A percentile compares a stretch with the other conserved stretches of the same genome.
These are phyloP conservation scores for Pleurotus citrinopileatus DNA, from an alignment of 768 basidiomycete species.

Conservation along the genomic window DNA sequence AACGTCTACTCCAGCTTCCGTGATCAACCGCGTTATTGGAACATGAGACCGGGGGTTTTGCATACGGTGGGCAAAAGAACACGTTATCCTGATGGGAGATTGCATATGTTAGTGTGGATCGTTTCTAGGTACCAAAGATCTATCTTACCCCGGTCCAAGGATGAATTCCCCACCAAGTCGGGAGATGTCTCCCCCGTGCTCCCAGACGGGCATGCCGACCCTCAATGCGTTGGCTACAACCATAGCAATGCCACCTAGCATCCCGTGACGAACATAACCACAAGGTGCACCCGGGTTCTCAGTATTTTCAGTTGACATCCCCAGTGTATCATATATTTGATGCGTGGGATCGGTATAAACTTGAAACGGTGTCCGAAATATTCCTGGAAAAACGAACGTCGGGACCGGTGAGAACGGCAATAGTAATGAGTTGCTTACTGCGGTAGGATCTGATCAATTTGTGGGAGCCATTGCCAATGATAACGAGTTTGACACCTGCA, in stretches of 20 bases:
- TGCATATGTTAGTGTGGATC: conserved; percentile 1
- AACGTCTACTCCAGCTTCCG: conserved; percentile 7
- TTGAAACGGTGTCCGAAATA: conserved; percentile 58
- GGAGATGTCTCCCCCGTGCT: conserved; percentile 52
- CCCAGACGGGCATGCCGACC: conserved; percentile 57
- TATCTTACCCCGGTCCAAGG: conserved; percentile 52
- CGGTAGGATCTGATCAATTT: conserved; percentile 64
- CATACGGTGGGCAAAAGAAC: conserved; percentile 16
- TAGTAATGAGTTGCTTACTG: conserved; percentile 12
- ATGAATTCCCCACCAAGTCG: conserved; percentile 78
- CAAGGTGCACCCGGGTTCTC: conserved; percentile 21
- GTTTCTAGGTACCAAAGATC: neutral
- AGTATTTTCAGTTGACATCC: conserved; percentile 39
- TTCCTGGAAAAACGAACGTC: conserved; percentile 31
- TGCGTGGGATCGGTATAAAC: conserved; percentile 66
- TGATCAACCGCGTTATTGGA: conserved; percentile 2
- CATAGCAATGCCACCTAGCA: conserved; percentile 50
- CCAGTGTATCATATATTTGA: conserved; percentile 54
- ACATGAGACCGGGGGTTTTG: conserved; percentile 6
- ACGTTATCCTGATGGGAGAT: conserved; percentile 9
- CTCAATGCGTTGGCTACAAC: conserved; percentile 52
- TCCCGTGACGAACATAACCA: conserved; percentile 51
- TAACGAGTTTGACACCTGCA: conserved; percentile 51
- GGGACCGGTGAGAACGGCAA: neutral
- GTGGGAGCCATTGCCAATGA: conserved; percentile 64